These are phyloP conservation scores for Rhodotorula mucilaginosa DNA, from an alignment of 1,284 basidiomycete species.

Conservation along the genomic window DNA sequence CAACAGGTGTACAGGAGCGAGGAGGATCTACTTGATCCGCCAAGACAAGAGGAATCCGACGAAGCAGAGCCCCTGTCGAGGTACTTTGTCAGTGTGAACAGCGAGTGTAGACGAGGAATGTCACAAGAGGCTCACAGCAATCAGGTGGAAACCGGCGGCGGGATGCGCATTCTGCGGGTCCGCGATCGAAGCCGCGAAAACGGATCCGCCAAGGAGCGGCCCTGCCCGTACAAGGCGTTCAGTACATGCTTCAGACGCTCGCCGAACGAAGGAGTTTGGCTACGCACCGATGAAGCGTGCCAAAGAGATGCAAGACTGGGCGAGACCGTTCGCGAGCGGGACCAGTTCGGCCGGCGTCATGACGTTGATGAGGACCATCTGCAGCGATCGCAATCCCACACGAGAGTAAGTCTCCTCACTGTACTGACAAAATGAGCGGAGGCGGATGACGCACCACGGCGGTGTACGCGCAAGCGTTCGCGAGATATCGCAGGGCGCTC, in stretches of 20 bases:
- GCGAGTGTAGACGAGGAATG: too few relatives aligned
- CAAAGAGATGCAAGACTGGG: conserved; percentile 49
- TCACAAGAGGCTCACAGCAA: conserved; percentile 15
- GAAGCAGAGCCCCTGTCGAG: conserved; percentile 3
- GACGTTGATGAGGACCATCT: conserved; percentile 48
- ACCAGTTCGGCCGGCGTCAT: conserved; percentile 51
- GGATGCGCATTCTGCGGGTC: conserved; percentile 39
- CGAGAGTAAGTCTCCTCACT: neutral
- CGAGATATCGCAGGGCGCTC: conserved; percentile 40
- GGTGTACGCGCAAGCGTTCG: conserved; percentile 42
- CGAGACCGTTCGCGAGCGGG: conserved; percentile 52
- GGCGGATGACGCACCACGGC: conserved; percentile 27
- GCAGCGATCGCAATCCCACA: neutral
- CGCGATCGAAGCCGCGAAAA: conserved; percentile 43
- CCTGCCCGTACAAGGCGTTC: conserved; percentile 2
- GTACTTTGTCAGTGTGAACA: neutral
- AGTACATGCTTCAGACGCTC: neutral
- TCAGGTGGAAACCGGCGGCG: conserved; percentile 36
- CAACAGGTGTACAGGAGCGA: too few relatives aligned
- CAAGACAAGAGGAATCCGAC: conserved; percentile 9
- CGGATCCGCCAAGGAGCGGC: conserved; percentile 29
- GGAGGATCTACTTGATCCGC: conserved; percentile 6
- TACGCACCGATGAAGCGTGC: conserved; percentile 50
- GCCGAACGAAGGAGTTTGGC: neutral
- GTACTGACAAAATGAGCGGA: neutral